Base-by-base conservation (phyloP, 805 yeast species). In the Wickerhamomyces kurtzmanii region DNA sequence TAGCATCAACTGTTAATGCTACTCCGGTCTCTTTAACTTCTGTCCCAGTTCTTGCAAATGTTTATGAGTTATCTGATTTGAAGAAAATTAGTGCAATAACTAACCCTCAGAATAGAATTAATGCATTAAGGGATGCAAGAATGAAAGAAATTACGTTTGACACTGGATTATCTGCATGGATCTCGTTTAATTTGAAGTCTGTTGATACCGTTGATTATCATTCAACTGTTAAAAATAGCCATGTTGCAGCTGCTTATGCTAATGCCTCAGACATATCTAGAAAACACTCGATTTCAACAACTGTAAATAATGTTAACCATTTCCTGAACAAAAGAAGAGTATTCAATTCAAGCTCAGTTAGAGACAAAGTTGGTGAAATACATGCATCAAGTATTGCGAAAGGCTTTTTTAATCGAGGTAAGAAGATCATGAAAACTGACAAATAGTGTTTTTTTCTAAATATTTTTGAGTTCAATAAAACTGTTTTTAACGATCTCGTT, bases 221-320 rank as follows among this genome's bases (percentile, higher is more conserved):
- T 46, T 28, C 51, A 31, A 33, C 32, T 39, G 32, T 49, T 36
- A 29, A 45, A 47, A 40, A 46, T 72, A 45, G 50, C 56, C 66
- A 74, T 35, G 86, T 79, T 3, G 57, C 68, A 17, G 71, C 67
- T 30, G 85, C 84, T 2, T 77, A 75, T 47, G 74, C 71, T 21
- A 74, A 75, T 41, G 80, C 82, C 1, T 60, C 70, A 6, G 71
- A 53, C 9, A 37, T 48, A 27, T 46, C 53, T 21, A 43, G 43
- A 33, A 55, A 45, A 33, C 57, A 62, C 29, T 48, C 59, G 3
- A 60, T 59, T 20, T 46, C 51, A 26, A 60, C 59, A 20, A 57
- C 59, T 6, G 64, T 61, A 12, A 55, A 55, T 24, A 55, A 55
- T 29, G 56, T 60, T 26, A 57, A 60, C 12, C 65, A 59, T 36